These are phyloP conservation scores for Quercus phellos DNA, from an alignment of 331 rosid species.

Conservation along the genomic window DNA sequence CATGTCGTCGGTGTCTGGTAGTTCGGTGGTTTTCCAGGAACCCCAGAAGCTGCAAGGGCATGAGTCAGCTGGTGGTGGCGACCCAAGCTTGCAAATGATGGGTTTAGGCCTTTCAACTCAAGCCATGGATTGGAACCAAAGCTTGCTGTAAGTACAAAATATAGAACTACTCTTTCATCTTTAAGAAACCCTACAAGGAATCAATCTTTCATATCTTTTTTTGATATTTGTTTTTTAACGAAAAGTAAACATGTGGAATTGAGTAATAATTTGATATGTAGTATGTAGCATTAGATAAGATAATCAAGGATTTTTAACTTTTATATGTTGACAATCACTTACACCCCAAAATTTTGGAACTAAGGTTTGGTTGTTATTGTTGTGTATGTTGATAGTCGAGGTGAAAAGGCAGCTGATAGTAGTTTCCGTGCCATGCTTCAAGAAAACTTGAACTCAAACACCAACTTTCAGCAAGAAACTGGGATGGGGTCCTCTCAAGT, in stretches of 20 bases:
- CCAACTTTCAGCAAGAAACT: constrained; percentile 57
- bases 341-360: no score
- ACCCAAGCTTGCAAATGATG: constrained; percentile 81
- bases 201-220: constrained; percentile 4
- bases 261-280: neutral
- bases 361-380: no score
- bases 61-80: constrained; percentile 37
- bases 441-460: constrained; percentile 54
- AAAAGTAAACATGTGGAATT: neutral
- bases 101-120: constrained; percentile 81
- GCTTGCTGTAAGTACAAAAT: constrained; percentile 57
- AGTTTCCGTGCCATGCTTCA: constrained; percentile 65
- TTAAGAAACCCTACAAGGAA: neutral
- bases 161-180: neutral
- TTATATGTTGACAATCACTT: neutral
- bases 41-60: constrained; percentile 41
- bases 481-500: constrained; percentile 47
- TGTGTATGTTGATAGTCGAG: constrained; percentile 29
- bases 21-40: constrained; percentile 52
- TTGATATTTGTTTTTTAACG: neutral
- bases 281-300: neutral
- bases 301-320: neutral
- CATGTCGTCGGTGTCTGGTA: constrained; percentile 44
- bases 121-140: constrained; percentile 85
- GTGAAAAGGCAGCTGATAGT: constrained; percentile 52